Base-by-base conservation (phyloP, 805 yeast genomes). In the Metschnikowia corniflorae region DNA sequence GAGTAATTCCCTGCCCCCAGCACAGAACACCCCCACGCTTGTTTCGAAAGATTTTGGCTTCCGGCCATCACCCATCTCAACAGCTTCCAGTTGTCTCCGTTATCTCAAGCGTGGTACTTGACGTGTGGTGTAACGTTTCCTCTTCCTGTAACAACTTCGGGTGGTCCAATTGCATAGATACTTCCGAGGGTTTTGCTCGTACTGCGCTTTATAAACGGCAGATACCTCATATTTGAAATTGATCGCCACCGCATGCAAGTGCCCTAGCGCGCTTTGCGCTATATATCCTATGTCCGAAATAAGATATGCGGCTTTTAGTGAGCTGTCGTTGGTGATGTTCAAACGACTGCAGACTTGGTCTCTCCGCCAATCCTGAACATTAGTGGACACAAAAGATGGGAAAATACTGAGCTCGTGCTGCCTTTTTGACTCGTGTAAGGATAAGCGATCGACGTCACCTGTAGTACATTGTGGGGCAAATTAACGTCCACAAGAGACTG, bases 61-160 rank as follows among this genome's bases (percentile, higher is more conserved):
- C 93, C 83, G 53, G 83, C 65, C 26, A 83, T 55, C 14, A 80
- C 71, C 94, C 95, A 86, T 33, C 75, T 71, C 5, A 83, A 53
- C 2, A 75, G 60, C 23, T 58, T 48, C 56, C 71, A 75, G 33
- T 68, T 50, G 46, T 77, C 78, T 4, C 70, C 71, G 9, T 80
- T 71, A 36, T 65, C 71, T 44, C 76, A 70, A 40, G 76, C 51
- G 48, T 82, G 78, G 21, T 84, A 74, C 56, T 86, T 86, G 10
- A 81, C 78, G 58, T 86, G 95, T 1, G 81, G 77, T 3, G 81
- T 72, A 8, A 71, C 63, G 1, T 53, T 37, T 39, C 58, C 59
- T 22, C 73, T 36, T 21, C 68, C 69, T 0, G 66, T 55, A 1
- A 37, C 29, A 3, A 31, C 18, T 0, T 33, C 40, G 2, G 43